Evolutionary conservation across 768 basidiomycete genomes (phyloP).

Genomic region (Leccinum pellstonianum): DNA sequence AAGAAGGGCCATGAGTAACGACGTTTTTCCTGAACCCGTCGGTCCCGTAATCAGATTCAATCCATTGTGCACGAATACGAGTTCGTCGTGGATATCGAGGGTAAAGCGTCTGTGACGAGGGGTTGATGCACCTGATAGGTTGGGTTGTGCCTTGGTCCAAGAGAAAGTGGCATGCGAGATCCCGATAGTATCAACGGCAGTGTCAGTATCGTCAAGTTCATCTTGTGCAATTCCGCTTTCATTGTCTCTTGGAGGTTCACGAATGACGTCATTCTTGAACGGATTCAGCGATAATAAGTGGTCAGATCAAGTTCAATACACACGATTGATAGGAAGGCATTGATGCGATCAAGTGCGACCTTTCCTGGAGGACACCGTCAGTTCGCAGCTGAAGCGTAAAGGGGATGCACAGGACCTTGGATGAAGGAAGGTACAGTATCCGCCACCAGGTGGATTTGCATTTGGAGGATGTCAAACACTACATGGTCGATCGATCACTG

Average conservation of each 20-base stretch:
- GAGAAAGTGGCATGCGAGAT: slow-evolving; percentile 9
- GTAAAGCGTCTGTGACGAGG: slow-evolving; percentile 40
- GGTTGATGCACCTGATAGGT: neutral
- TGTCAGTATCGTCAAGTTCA: neutral
- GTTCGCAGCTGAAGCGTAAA: slow-evolving; percentile 13
- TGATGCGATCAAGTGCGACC: slow-evolving; percentile 13
- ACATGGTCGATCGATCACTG: neutral
- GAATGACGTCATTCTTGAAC: slow-evolving; percentile 3
- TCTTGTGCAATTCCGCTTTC: neutral
- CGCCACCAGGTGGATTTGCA: neutral
- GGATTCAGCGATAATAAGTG: neutral
- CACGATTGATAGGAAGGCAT: slow-evolving; percentile 5
- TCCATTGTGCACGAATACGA: slow-evolving; percentile 49
- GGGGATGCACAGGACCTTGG: slow-evolving; percentile 23
- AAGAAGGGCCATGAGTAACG: slow-evolving; percentile 61
- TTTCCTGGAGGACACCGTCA: slow-evolving; percentile 15
- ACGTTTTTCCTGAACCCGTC: slow-evolving; percentile 62
- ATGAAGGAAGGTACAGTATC: slow-evolving; percentile 3
- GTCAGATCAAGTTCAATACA: neutral
- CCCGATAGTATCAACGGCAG: neutral
- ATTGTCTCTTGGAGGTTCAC: neutral
- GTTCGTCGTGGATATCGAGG: slow-evolving; percentile 49
- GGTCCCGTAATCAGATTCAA: slow-evolving; percentile 62
- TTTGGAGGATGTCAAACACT: slow-evolving; percentile 5
- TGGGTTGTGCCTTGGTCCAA: slow-evolving; percentile 1